Percentiles rank a stretch among this genome's conserved stretches.
Evolutionary conservation across 2,329 filamentous ascomycete genomes (phyloP).

Genomic region (Aspergillus melleus): DNA sequence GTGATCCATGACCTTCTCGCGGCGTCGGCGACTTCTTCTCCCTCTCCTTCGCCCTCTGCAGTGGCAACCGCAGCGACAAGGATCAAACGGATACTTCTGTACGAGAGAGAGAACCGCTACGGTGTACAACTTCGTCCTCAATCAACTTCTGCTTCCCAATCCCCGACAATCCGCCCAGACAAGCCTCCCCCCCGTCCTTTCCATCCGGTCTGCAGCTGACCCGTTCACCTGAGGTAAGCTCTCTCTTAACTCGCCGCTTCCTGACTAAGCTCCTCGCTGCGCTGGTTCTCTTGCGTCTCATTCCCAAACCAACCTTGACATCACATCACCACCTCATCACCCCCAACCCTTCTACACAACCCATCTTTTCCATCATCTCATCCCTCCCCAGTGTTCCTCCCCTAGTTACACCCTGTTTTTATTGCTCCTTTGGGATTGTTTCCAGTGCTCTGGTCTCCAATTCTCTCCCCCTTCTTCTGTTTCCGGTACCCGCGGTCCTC

Average conservation of each 20-base stretch:
- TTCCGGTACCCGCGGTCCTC: slow-evolving; percentile 28
- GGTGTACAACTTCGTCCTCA: background rate
- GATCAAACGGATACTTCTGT: background rate
- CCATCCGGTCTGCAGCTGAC: slow-evolving; percentile 17
- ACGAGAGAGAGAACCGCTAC: background rate
- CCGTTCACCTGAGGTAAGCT: slow-evolving; percentile 24
- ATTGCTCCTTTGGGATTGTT: slow-evolving; percentile 14
- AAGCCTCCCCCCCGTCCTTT: background rate
- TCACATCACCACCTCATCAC: slow-evolving; percentile 37
- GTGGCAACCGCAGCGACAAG: background rate
- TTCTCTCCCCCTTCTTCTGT: slow-evolving; percentile 26
- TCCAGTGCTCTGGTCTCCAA: slow-evolving; percentile 15
- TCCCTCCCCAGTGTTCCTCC: slow-evolving; percentile 16
- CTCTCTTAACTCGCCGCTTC: slow-evolving; percentile 8
- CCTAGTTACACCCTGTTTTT: slow-evolving; percentile 8
- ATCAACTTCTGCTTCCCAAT: background rate
- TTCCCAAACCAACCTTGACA: slow-evolving; percentile 36
- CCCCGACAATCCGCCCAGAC: background rate
- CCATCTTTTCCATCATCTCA: slow-evolving; percentile 13
- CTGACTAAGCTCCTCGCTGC: slow-evolving; percentile 35
- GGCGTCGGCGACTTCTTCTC: background rate
- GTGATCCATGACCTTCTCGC: background rate
- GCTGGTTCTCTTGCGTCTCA: slow-evolving; percentile 33
- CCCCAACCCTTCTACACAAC: slow-evolving; percentile 14
- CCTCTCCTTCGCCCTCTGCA: background rate